A percentile compares a stretch with the other conserved stretches of the same genome.
Conservation (phyloP, 441 rosid genomes). For the Capsella rubella region DNA sequence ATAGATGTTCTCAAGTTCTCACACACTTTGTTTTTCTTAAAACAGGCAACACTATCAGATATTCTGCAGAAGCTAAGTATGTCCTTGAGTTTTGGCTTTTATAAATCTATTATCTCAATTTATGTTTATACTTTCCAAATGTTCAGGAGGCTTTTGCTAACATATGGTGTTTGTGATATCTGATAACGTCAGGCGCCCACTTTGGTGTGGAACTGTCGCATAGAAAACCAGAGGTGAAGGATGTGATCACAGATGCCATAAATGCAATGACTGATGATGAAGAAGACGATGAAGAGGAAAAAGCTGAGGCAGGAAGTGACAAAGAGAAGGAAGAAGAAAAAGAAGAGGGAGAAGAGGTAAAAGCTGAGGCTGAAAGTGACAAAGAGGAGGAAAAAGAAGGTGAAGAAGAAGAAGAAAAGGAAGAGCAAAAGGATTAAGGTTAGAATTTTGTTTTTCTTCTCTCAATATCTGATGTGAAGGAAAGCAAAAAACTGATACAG, state of each 20-base stretch:
- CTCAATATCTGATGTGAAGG: slow-evolving; percentile 24
- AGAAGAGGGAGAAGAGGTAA: slow-evolving; percentile 35
- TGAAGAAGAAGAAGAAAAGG: slow-evolving; percentile 45
- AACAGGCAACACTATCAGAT: slow-evolving; percentile 94
- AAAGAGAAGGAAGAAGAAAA: slow-evolving; percentile 49
- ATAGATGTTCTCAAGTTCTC: slow-evolving; percentile 24
- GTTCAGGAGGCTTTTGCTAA: slow-evolving; percentile 7
- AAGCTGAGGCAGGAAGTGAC: slow-evolving; percentile 51
- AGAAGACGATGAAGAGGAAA: slow-evolving; percentile 47
- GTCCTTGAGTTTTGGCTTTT: slow-evolving; percentile 21
- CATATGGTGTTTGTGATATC: slow-evolving; percentile 34
- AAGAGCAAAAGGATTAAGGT: slow-evolving; percentile 40
- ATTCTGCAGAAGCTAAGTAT: slow-evolving; percentile 85
- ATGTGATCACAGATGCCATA: slow-evolving; percentile 85
- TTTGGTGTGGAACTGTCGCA: slow-evolving; percentile 74
- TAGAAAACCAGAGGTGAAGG: slow-evolving; percentile 94
- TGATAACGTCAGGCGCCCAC: slow-evolving; percentile 61
- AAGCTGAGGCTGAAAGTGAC: slow-evolving; percentile 51
- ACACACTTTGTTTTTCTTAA: slow-evolving; percentile 27
- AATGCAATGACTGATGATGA: slow-evolving; percentile 94
- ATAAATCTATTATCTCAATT: background rate
- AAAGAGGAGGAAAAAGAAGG: slow-evolving; percentile 46
- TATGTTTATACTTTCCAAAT: background rate
- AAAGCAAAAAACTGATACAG: slow-evolving; percentile 22
- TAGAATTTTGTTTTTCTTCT: background rate